phyloP scores from a whole-genome alignment of 1,284 basidiomycete species.

The Apiotrichum mycotoxinovorans region DNA sequence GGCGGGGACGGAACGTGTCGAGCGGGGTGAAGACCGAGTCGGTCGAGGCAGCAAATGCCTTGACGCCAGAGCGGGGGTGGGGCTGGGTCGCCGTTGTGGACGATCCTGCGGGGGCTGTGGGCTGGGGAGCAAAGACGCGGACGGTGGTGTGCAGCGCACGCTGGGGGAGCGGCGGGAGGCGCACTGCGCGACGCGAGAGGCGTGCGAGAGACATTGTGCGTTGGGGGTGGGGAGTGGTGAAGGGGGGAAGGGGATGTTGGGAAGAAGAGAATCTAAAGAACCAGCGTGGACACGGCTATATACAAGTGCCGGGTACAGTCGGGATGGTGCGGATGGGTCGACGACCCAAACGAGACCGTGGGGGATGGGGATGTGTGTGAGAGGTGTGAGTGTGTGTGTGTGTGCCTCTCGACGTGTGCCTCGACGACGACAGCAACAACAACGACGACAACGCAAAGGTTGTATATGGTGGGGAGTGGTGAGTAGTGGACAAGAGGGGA shows the following conservation, averaged over 20 bases:
- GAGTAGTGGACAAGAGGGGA: not conserved
- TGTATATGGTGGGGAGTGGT: not conserved
- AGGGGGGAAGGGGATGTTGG: not conserved
- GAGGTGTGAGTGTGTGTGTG: too few species aligned
- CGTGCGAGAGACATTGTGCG: constrained; percentile 14
- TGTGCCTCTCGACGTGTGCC: not conserved
- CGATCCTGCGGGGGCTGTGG: constrained; percentile 20
- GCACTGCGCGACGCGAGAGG: constrained; percentile 18
- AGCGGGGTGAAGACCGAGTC: constrained; percentile 65
- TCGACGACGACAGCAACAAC: not conserved
- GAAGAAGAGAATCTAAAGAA: constrained; percentile 1
- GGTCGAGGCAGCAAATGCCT: constrained; percentile 34
- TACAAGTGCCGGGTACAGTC: not conserved
- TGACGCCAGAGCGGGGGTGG: constrained; percentile 38
- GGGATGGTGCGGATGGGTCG: not conserved
- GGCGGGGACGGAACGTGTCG: constrained; percentile 81
- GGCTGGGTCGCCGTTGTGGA: constrained; percentile 47
- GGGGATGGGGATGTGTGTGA: too few species aligned
- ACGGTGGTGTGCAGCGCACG: constrained; percentile 25
- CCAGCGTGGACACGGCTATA: not conserved
- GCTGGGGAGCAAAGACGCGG: constrained; percentile 17
- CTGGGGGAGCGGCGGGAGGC: constrained; percentile 5
- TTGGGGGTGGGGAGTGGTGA: not conserved
- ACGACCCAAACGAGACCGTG: not conserved
- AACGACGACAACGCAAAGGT: not conserved